A percentile compares a stretch with the other conserved stretches of the same genome.
phyloP scores from a whole-genome alignment of 2,329 filamentous ascomycete species.

The Neurospora sp. region DNA sequence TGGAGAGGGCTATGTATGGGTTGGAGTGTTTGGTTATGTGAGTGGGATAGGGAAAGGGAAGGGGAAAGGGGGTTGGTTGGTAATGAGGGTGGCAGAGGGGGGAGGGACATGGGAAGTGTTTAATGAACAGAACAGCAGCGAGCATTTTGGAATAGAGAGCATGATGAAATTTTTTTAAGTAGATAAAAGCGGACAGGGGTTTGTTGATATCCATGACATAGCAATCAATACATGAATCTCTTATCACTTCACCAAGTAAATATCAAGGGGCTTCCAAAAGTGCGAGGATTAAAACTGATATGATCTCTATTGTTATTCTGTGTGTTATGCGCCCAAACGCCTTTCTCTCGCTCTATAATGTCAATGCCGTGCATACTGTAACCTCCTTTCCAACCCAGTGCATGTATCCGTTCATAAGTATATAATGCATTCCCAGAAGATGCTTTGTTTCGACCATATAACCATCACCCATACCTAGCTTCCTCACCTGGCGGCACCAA shows the following conservation, averaged over 20 bases:
- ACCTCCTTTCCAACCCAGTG: neutral
- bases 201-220: neutral
- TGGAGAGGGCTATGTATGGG: conserved; percentile 96
- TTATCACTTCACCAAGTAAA: no score
- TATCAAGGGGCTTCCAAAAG: no score
- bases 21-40: conserved; percentile 83
- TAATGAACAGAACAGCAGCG: neutral
- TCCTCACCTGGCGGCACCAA: conserved; percentile 40
- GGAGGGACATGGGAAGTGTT: neutral
- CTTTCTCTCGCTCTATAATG: neutral
- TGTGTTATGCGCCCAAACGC: neutral
- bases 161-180: neutral
- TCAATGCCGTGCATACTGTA: neutral
- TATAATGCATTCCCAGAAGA: conserved; percentile 2
- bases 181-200: neutral
- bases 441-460: neutral
- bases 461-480: neutral
- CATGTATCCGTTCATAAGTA: neutral
- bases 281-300: neutral
- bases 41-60: conserved; percentile 11
- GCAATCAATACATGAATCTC: neutral
- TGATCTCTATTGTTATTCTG: neutral
- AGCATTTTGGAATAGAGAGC: neutral
- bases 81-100: no score
- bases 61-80: neutral